phyloP scores from a whole-genome alignment of 2,329 filamentous ascomycete genomes.

The Fusarium scirpi region DNA sequence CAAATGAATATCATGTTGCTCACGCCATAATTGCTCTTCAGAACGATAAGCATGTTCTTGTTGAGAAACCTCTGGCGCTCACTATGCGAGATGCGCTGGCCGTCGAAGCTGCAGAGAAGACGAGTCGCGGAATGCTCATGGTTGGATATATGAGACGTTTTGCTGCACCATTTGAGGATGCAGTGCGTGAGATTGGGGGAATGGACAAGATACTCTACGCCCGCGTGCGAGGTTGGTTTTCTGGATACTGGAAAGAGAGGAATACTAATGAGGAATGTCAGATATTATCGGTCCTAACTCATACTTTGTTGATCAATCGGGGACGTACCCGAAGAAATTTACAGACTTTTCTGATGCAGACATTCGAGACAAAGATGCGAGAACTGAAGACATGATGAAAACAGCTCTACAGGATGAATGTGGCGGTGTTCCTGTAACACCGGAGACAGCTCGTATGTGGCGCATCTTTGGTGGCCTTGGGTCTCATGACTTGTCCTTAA shows the following conservation, averaged over 20 bases:
- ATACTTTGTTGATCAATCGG: slow-evolving; percentile 60
- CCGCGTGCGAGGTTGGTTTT: slow-evolving; percentile 51
- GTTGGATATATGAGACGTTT: slow-evolving; percentile 73
- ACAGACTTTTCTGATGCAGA: slow-evolving; percentile 14
- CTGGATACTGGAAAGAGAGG: rapidly evolving
- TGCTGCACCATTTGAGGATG: slow-evolving; percentile 65
- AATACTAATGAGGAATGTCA: neutral
- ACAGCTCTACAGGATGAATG: neutral
- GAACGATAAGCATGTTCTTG: slow-evolving; percentile 66
- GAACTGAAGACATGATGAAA: neutral
- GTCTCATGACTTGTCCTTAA: slow-evolving; percentile 35
- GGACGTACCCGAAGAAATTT: slow-evolving; percentile 59
- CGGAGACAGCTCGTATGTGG: slow-evolving; percentile 8
- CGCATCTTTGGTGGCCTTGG: slow-evolving; percentile 18
- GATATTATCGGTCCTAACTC: slow-evolving; percentile 64
- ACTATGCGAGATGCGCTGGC: slow-evolving; percentile 58
- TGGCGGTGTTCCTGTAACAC: neutral
- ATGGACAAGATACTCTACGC: slow-evolving; percentile 68
- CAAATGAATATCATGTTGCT: slow-evolving; percentile 66
- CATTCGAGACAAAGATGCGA: neutral
- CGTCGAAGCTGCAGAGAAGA: slow-evolving; percentile 63
- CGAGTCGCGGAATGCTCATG: slow-evolving; percentile 60
- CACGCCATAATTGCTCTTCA: slow-evolving; percentile 65
- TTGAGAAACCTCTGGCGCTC: slow-evolving; percentile 70
- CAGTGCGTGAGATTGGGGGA: slow-evolving; percentile 64